Evolutionary conservation across 2,329 filamentous ascomycete species (phyloP).

Genomic region (Pseudogymnoascus verrucosus): DNA sequence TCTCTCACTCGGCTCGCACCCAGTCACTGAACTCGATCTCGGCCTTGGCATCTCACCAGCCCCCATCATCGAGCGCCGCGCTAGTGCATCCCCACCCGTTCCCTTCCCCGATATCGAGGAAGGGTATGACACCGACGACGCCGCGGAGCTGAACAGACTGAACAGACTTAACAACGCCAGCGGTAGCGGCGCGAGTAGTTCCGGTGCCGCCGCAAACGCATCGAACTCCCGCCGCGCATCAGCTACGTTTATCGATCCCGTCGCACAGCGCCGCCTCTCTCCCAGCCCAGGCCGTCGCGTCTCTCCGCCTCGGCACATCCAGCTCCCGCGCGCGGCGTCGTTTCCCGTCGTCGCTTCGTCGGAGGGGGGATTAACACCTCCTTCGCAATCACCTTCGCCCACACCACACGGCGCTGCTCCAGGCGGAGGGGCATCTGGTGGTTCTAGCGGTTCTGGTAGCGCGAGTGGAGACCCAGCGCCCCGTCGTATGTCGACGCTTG

Average conservation of each 20-base stretch:
- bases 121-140: neutral
- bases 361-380: neutral
- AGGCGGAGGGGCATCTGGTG: neutral
- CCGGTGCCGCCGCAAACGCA: neutral
- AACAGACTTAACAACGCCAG: neutral
- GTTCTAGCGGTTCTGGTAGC: neutral
- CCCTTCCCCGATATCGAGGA: neutral
- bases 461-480: neutral
- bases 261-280: neutral
- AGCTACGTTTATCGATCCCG: neutral
- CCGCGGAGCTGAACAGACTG: neutral
- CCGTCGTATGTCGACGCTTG: neutral
- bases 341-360: neutral
- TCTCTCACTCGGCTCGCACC: neutral
- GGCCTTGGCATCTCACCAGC: neutral
- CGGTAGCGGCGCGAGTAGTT: neutral
- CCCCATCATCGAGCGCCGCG: neutral
- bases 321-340: neutral
- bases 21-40: neutral
- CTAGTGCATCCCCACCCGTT: neutral
- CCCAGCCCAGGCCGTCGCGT: neutral
- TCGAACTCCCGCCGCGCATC: neutral
- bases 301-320: neutral
- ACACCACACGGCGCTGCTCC: neutral
- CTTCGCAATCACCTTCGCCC: neutral